Conservation (phyloP, 768 basidiomycete genomes). For the Suillus bovinus region DNA sequence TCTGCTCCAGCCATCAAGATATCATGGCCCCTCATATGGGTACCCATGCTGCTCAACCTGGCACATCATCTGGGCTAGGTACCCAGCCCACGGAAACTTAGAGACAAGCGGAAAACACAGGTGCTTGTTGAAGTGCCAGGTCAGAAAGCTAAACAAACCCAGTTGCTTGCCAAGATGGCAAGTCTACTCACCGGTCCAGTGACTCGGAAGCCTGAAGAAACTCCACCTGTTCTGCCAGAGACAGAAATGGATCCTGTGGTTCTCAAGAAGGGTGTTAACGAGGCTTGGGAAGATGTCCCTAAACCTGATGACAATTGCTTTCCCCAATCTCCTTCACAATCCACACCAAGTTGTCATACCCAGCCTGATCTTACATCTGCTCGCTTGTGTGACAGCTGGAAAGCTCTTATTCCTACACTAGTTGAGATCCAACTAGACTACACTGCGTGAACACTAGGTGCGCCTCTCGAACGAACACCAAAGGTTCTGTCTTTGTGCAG, state of each 20-base stretch:
- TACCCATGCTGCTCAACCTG: not conserved
- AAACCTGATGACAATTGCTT: not conserved
- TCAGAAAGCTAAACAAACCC: not conserved
- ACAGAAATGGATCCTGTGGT: not conserved
- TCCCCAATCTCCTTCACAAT: not conserved
- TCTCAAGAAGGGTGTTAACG: not conserved
- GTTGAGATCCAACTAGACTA: not conserved
- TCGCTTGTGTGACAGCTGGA: slow-evolving; percentile 5
- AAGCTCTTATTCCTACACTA: slow-evolving; percentile 6
- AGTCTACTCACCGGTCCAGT: not conserved
- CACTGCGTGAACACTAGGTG: not conserved
- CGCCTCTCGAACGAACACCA: not conserved
- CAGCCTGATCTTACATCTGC: slow-evolving; percentile 3
- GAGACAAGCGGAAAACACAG: not conserved
- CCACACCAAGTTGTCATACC: not conserved
- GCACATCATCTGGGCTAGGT: not conserved
- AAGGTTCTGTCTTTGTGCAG: not conserved
- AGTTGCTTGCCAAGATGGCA: no score
- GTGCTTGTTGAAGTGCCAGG: not conserved
- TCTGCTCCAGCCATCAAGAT: not conserved
- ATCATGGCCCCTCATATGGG: not conserved
- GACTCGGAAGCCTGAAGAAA: not conserved
- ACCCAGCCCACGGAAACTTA: not conserved
- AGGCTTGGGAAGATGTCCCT: not conserved
- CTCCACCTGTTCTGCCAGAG: not conserved